Base-by-base conservation (phyloP, 331 rosid species). In the Malus hybrid region DNA sequence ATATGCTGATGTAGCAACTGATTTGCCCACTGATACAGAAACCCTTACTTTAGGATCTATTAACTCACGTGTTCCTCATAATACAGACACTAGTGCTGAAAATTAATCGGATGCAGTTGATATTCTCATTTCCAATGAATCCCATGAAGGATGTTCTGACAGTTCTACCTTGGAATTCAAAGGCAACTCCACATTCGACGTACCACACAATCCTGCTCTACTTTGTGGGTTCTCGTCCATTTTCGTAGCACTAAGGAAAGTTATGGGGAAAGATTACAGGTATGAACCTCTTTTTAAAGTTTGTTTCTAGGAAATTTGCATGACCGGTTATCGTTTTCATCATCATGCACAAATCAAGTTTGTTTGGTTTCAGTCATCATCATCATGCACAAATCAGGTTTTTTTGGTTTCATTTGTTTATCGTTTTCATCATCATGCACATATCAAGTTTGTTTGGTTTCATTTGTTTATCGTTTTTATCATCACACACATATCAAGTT, bases 201-300 rank as follows among this genome's bases (percentile, higher is more conserved):
- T 85, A 76, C 92, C 92, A 79, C 85, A 83, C 76, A 91, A 85
- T 85, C 95, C 91, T 34, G 90, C 85, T 36, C 78, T 88, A 67
- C 66, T 87, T 65, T 63, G 96, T 86, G 92, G 90, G 65, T 83
- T 92, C 63, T 85, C 90, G 24, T 88, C 99, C 60, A 84, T 90
- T 70, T 89, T 97, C n/a, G 87, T 88, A 69, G 89, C 97, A 36
- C 69, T 89, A 54, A 94, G 85, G 86, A 92, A 86, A 85, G 96
- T 83, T 68, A 72, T 90, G 33, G 91, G 88, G 50, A 96, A 86
- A 27, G 86, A 87, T 82, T 36, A 36, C 11, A 36, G 11, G 44
- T 36, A 36, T 36, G 11, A 36, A 36, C 44, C 44, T 36, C 44
- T 2, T 36, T 36, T 36, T 36, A 36, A 36, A 7, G 44, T 36